Evolutionary conservation across 768 basidiomycete genomes (phyloP), one percentile per base, ranked within the genome.

Genomic region (Mycena filopes): DNA sequence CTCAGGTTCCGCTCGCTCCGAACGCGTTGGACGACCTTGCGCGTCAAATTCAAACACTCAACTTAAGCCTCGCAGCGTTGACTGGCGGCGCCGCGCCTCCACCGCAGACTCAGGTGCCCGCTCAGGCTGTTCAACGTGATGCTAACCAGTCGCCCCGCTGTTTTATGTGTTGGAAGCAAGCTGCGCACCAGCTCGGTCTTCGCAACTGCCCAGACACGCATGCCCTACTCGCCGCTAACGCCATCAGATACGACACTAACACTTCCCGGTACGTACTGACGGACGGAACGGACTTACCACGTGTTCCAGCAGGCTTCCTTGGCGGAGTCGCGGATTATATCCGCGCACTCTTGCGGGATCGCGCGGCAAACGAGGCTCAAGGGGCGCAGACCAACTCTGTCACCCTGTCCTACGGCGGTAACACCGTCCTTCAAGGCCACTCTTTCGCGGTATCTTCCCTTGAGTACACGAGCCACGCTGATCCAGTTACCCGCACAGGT

Each of bases 381-480:
- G 20, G 5, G 1, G 43, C 63, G 0, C 29, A 41, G 1, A 47
- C 63, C 2, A 36, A 38, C 20, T 16, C 50, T 0, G 42, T 54
- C 1, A 45, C n/a, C 3, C 28, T 65, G 0, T 42, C 50, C 12
- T 65, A 65, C 20, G 56, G 56, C 3, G 16, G 23, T 7, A 15
- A 33, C 0, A 23, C 1, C 0, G 63, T 65, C 18, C 18, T 65
- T 3, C 18, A 28, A 6, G 47, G 41, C 18, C 20, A 65, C 20
- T 16, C 29, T 4, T 65, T 65, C n/a, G 64, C 58, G 15, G 58
- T 65, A 7, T 60, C 64, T 20, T 59, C 57, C n/a, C 57, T 65
- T 18, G 56, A 45, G 26, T 4, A 15, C 16, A 26, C 20, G 31
- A 33, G 6, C n/a, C 26, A 31, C 9, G 51, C 64, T 46, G 42